These are phyloP conservation scores for Pyrenula massariospora DNA, from an alignment of 495 filamentous ascomycete species.

Conservation along the genomic window DNA sequence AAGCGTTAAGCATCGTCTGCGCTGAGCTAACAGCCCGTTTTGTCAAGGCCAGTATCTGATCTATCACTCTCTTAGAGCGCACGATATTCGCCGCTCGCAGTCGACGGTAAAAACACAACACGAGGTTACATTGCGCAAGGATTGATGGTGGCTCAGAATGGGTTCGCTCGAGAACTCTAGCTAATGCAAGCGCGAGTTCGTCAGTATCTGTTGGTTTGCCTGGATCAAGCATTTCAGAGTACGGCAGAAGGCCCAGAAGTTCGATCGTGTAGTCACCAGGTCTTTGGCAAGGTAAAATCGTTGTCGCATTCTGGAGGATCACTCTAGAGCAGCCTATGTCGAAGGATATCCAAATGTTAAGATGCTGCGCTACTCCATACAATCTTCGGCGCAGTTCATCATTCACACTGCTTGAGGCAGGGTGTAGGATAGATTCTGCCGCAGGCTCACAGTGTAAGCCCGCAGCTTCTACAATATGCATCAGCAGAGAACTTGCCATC, in stretches of 20 bases:
- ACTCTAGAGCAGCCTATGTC: slow-evolving; percentile 39
- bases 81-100: slow-evolving; percentile 27
- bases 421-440: background rate
- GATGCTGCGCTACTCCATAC: slow-evolving; percentile 29
- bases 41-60: slow-evolving; percentile 15
- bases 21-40: slow-evolving; percentile 19
- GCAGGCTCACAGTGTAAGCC: slow-evolving; percentile 29
- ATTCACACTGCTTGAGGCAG: slow-evolving; percentile 7
- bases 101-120: slow-evolving; percentile 33
- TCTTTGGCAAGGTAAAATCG: slow-evolving; percentile 8
- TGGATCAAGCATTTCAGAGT: slow-evolving; percentile 24
- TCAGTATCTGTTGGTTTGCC: slow-evolving; percentile 13
- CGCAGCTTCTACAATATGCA: slow-evolving; percentile 39
- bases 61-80: slow-evolving; percentile 13
- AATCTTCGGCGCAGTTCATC: slow-evolving; percentile 22
- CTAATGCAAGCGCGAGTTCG: slow-evolving; percentile 17
- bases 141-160: slow-evolving; percentile 25
- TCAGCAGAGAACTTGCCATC: slow-evolving; percentile 42
- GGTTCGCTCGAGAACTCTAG: slow-evolving; percentile 11
- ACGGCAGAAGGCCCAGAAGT: slow-evolving; percentile 23
- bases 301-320: slow-evolving; percentile 16
- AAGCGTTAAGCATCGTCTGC: slow-evolving; percentile 16
- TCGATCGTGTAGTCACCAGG: slow-evolving; percentile 23
- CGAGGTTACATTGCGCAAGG: slow-evolving; percentile 34
- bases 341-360: slow-evolving; percentile 34